phyloP scores from a whole-genome alignment of 768 basidiomycete genomes.

The Crassisporium funariophilum region DNA sequence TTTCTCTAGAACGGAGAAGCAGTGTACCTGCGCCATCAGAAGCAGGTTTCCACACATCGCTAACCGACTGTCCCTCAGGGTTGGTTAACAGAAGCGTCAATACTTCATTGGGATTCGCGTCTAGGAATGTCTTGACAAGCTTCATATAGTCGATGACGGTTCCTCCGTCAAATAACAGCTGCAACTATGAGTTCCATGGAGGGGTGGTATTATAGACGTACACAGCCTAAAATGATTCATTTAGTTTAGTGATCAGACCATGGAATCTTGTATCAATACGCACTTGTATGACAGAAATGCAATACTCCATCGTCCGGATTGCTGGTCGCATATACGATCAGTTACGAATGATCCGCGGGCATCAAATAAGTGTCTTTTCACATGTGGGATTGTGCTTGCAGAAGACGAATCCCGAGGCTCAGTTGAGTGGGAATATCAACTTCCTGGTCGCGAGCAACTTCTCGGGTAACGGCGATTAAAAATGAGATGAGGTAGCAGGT shows the following conservation, averaged over 20 bases:
- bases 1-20: background rate
- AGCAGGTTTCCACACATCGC: slow-evolving; percentile 50
- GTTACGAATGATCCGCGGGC: background rate
- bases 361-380: slow-evolving; percentile 19
- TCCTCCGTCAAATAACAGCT: slow-evolving; percentile 58
- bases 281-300: slow-evolving; percentile 71
- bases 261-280: slow-evolving; percentile 1
- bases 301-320: slow-evolving; percentile 43
- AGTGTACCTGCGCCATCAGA: slow-evolving; percentile 51
- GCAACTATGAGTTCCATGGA: background rate
- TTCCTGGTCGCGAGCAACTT: slow-evolving; percentile 53
- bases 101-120: slow-evolving; percentile 66
- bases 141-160: slow-evolving; percentile 49
- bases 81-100: slow-evolving; percentile 70
- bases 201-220: slow-evolving; percentile 14
- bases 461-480: background rate
- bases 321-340: background rate
- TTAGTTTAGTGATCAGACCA: background rate
- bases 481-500: background rate
- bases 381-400: slow-evolving; percentile 61
- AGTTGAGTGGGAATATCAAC: slow-evolving; percentile 53
- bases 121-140: slow-evolving; percentile 56
- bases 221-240: slow-evolving; percentile 33
- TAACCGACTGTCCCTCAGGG: slow-evolving; percentile 54
- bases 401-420: slow-evolving; percentile 51